Percentiles rank a stretch among this genome's conserved stretches.
Evolutionary conservation across 768 basidiomycete species (phyloP).

Genomic region (Lyophyllum atratum): DNA sequence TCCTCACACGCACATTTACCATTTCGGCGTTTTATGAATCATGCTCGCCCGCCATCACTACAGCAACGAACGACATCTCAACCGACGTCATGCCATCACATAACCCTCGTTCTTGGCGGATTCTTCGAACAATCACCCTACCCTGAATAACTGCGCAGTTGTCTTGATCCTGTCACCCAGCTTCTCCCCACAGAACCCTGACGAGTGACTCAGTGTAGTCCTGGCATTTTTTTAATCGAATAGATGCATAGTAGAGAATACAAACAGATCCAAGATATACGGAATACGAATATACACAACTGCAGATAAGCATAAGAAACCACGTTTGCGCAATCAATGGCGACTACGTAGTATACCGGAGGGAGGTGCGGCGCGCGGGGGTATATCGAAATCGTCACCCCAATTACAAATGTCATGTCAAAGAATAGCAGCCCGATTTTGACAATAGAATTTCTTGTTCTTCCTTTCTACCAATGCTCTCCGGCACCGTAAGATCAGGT

Average conservation of each 20-base stretch:
- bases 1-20: constrained; percentile 2
- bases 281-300: background rate
- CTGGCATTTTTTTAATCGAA: background rate
- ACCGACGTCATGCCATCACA: constrained; percentile 12
- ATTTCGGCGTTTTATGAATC: constrained; percentile 3
- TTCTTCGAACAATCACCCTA: background rate
- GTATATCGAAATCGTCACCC: constrained; percentile 5
- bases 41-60: constrained; percentile 9
- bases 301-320: background rate
- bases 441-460: constrained; percentile 11
- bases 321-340: constrained; percentile 6
- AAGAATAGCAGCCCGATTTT: constrained; percentile 12
- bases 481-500: constrained; percentile 5
- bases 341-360: constrained; percentile 3
- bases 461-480: background rate
- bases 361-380: background rate
- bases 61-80: constrained; percentile 6
- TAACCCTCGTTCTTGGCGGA: constrained; percentile 10
- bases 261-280: constrained; percentile 9
- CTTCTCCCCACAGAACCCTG: constrained; percentile 1
- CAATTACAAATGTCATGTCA: constrained; percentile 6
- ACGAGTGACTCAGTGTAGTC: background rate
- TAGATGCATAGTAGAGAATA: background rate
- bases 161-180: constrained; percentile 13
- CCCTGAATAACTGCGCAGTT: constrained; percentile 6